Evolutionary conservation across 805 yeast species (phyloP), one percentile per base, ranked within the genome.

Genomic region (Lipomyces yamanashiensis): DNA sequence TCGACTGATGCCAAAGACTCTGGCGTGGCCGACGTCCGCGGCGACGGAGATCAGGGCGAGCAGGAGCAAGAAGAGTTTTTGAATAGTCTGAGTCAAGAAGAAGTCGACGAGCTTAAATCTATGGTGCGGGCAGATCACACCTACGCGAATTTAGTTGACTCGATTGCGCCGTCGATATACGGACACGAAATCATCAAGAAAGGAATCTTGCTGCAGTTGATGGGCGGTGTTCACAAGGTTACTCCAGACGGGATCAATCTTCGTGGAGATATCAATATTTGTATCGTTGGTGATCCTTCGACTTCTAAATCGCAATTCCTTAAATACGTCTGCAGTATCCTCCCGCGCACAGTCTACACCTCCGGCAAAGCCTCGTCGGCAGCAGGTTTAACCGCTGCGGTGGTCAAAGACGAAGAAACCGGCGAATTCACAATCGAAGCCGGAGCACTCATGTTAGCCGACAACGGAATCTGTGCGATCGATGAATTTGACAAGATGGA

Each of bases 321-420:
- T 74, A 95, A 95, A 76, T 95, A 95, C 75, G 96, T 95, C 13
- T 88, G 92, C 71, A 85, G 89, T 0, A 91, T 93, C 75, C 85
- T 96, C 19, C 98, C 98, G 37, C 84, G 99, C 72, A 90, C 98
- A 1, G 92, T 93, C 40, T 93, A 95, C 73, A 95, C 99, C 0
- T 92, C 98, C 0, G 99, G 99, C 77, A 93, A 93, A 75, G 98
- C 99, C 0, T 92, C 98, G 0, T 87, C 98, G 2, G 99, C 99
- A 5, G 99, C 99, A 8, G 99, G 99, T 81, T 82, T 93, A 72
- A 93, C 99, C 1, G 99, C 99, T 0, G 96, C 98, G 0, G 99
- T 93, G 28, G 96, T 95, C 12, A 90, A 89, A 74, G 99, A 93
- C 74, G 98, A 95, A 77, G 98, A 95, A 74, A 89, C 95, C 72